Base-by-base conservation (phyloP, 345 rosid genomes). In the Brassica nigra region DNA sequence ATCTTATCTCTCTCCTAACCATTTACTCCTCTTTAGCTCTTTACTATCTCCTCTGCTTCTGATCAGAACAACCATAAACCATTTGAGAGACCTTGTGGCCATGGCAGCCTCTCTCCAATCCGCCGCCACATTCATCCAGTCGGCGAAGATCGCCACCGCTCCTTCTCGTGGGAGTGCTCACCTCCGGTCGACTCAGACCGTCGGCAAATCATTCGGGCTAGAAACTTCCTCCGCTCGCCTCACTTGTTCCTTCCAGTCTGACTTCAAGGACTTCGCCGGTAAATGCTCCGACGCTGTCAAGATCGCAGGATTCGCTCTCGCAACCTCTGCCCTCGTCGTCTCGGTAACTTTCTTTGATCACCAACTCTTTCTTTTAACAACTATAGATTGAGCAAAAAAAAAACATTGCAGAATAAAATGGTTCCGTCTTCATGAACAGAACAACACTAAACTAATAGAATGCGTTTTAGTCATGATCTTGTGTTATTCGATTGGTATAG, bases 21-120 rank as follows among this genome's bases (percentile, higher is more conserved):
- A 79, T 66, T 58, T 73, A 31, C 8, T 66, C 74, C 77, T 73
- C 82, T 67, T 66, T 59, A 54, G 29, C 18, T 58, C 77, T 66
- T 33, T 8, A 18, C 61, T 55, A 12, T 55, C 30, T 52, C 33
- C 62, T 71, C 57, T 30, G 39, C 74, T 79, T 79, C 15, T 36
- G 42, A 79, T 79, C 82, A 73, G 6, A 72, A 65, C 63, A 28
- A 5, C 12, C 59, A 6, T 6, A 54, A 54, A 18, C 20, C 68
- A 31, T 54, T 4, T 47, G 69, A 18, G 18, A 18, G 18, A 18
- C 18, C 18, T 18, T 18, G 18, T 47, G 7, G 79, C 67, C 34
- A 95, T 92, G 99, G 95, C 99, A 20, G 87, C 97, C 80, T 88
- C 99, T 30, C 83, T 92, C 28, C 99, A 95, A 83, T 90, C 99